These are phyloP conservation scores for Stephanodiscus minutulus DNA, from an alignment of 108 stramenopile genomes.

Conservation along the genomic window DNA sequence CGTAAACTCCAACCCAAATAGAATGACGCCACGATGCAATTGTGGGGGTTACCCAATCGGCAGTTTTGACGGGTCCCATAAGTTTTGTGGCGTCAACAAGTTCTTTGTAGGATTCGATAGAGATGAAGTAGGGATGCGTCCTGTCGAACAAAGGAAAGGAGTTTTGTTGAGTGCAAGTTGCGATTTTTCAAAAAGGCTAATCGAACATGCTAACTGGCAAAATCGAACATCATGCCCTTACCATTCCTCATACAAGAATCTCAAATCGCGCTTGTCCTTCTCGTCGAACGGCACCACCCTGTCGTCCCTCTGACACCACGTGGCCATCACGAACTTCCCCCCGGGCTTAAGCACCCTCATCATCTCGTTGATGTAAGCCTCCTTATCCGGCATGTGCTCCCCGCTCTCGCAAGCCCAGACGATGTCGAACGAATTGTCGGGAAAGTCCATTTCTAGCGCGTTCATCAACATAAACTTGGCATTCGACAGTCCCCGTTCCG, in stretches of 20 bases:
- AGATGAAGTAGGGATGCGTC: conserved; percentile 97
- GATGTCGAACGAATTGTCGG: conserved; percentile 93
- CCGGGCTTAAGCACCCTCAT: conserved; percentile 97
- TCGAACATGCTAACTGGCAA: not conserved
- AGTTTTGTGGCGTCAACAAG: conserved; percentile 86
- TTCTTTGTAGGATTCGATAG: conserved; percentile 88
- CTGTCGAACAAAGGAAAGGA: conserved; percentile 17
- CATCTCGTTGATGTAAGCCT: conserved; percentile 95
- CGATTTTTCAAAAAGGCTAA: not conserved
- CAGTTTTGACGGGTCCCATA: conserved; percentile 84
- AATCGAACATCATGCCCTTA: conserved; percentile 20
- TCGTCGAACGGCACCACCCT: conserved; percentile 76
- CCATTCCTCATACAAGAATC: conserved; percentile 97
- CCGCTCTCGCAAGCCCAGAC: conserved; percentile 98
- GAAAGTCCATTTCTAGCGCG: conserved; percentile 93
- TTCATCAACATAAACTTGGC: conserved; percentile 93
- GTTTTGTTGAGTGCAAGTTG: not conserved
- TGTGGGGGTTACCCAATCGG: conserved; percentile 90
- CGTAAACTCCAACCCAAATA: conserved; percentile 90
- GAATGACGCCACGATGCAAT: conserved; percentile 95
- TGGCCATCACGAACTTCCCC: conserved; percentile 94
- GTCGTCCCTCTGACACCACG: conserved; percentile 97
- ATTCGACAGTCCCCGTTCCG: conserved; percentile 79
- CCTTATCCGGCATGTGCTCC: conserved; percentile 99
- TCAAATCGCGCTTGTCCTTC: conserved; percentile 87